Conservation (phyloP, 1,284 basidiomycete species). For the Schizophyllum amplum region DNA sequence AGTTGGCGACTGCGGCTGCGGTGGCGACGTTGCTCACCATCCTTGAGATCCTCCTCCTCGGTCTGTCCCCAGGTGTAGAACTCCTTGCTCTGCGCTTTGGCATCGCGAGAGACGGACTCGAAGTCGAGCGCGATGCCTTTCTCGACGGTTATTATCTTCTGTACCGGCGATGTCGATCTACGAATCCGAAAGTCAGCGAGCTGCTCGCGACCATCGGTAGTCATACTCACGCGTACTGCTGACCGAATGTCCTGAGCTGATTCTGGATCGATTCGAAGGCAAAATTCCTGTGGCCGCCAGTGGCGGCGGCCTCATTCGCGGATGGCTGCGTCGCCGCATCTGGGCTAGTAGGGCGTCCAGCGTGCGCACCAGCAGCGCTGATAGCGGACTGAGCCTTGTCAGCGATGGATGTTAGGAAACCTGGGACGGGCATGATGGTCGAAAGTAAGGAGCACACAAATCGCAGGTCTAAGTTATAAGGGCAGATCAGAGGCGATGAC, state of each 20-base stretch:
- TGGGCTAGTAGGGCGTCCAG: conserved; percentile 17
- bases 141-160: conserved; percentile 67
- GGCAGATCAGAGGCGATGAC: conserved; percentile 3
- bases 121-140: conserved; percentile 70
- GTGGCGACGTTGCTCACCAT: conserved; percentile 39
- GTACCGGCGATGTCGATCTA: conserved; percentile 51
- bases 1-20: conserved; percentile 4
- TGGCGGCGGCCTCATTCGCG: conserved; percentile 32
- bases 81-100: conserved; percentile 70
- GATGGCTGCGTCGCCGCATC: too few species aligned
- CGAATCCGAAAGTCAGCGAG: conserved; percentile 11
- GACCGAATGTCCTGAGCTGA: conserved; percentile 61
- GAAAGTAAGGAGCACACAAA: conserved; percentile 11
- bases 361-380: conserved; percentile 31
- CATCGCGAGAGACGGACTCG: conserved; percentile 54
- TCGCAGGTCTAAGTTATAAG: neutral
- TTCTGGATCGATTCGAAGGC: conserved; percentile 59
- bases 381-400: conserved; percentile 69
- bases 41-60: conserved; percentile 62
- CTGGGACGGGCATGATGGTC: conserved; percentile 44
- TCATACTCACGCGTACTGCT: conserved; percentile 59
- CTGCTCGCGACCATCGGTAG: conserved; percentile 1
- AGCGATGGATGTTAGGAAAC: conserved; percentile 55
- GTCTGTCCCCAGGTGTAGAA: conserved; percentile 73
- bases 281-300: conserved; percentile 32